Base-by-base conservation (phyloP, 305 asterid genomes). In the Fraxinus paxiana region DNA sequence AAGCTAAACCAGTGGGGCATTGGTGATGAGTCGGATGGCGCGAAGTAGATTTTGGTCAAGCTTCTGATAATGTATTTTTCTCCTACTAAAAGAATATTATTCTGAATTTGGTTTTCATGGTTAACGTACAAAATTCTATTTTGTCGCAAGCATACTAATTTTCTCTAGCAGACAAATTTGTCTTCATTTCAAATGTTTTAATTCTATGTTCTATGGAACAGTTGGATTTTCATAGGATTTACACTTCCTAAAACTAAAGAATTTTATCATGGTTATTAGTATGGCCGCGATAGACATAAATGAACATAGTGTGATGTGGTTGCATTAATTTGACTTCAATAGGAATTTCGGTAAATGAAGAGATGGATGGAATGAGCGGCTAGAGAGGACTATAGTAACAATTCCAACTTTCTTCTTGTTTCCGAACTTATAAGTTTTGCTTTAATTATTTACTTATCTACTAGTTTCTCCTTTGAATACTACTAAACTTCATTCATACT, bases 1-100 rank as follows among this genome's bases (percentile, higher is more conserved):
- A 88, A 82, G 82, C 82, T 91, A 8, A 81, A 83, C 24, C 81
- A 83, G 61, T 83, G 88, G 89, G 86, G 80, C 54, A 70, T 77
- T 76, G 33, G 35, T 75, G 80, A 82, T 71, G 75, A 80, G 26
- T 56, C 7, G 28, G 67, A 18, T 56, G 67, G 28, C 12, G 28
- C 69, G 30, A 59, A 59, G 69, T 59, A 59, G 69, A 59, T 59
- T 20, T 59, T 59, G 30, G 30, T 59, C 69, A 8, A 59, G 69
- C 69, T 59, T 59, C 69, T 18, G 28, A 59, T 18, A 18, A 1
- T 59, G 30, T 20, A 59, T 20, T 59, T 59, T 59, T 7, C 30
- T 59, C 30, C 13, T 18, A 18, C 30, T 20, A 20, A 59, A 59
- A 20, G 30, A 6, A 59, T 6, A 8, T 7, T 6, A 59, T 59